Evolutionary conservation across 148 eudicot species (phyloP).

Genomic region (Agrostemma githago): DNA sequence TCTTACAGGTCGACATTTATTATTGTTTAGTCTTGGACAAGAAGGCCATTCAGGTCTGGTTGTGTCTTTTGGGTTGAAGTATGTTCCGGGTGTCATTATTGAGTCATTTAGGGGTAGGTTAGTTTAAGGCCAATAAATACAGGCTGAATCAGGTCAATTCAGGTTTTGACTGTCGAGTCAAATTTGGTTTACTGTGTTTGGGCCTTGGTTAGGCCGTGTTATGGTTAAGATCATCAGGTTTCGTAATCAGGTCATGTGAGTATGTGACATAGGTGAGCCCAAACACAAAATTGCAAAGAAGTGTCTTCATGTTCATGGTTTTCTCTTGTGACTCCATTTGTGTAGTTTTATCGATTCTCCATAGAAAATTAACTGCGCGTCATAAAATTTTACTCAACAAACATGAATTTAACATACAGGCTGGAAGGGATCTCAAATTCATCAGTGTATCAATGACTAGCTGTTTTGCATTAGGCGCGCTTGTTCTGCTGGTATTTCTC

Average conservation of each 20-base stretch:
- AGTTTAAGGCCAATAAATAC: background rate
- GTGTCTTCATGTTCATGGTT: background rate
- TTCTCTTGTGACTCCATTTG: background rate
- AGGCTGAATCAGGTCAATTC: background rate
- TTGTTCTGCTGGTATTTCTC: conserved; percentile 58
- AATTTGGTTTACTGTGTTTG: background rate
- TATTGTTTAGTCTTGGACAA: background rate
- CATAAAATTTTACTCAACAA: background rate
- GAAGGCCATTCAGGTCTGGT: background rate
- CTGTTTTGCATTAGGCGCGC: conserved; percentile 58
- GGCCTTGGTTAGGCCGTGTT: background rate
- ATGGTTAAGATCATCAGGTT: background rate
- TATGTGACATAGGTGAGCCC: background rate
- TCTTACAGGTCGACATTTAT: background rate
- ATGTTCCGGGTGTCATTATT: background rate
- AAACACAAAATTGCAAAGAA: background rate
- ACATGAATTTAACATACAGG: conserved; percentile 42
- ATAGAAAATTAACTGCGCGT: background rate
- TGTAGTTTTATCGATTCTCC: background rate
- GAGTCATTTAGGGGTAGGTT: background rate
- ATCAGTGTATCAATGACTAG: conserved; percentile 70
- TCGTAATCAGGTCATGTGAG: background rate
- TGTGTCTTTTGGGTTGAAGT: background rate
- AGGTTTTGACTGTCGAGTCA: background rate
- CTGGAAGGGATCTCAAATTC: conserved; percentile 79